phyloP scores from a whole-genome alignment of 2,329 filamentous ascomycete species.

The Myriosclerotinia scirpicola region DNA sequence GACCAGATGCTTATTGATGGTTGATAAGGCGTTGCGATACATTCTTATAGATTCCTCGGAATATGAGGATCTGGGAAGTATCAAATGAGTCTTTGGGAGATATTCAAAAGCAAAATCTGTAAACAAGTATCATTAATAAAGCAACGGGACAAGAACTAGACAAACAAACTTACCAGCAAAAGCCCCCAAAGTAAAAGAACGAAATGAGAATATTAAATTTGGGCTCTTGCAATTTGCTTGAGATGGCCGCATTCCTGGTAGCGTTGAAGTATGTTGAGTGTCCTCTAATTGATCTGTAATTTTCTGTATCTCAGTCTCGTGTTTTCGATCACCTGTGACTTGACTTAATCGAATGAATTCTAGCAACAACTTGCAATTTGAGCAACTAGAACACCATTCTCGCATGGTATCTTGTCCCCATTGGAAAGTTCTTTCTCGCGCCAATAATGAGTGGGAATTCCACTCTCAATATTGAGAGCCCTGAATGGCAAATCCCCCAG shows the following conservation, averaged over 20 bases:
- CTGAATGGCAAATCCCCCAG: constrained; percentile 71
- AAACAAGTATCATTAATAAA: constrained; percentile 55
- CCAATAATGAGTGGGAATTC: constrained; percentile 61
- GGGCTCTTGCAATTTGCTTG: constrained; percentile 52
- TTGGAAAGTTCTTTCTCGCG: background rate
- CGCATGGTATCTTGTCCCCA: constrained; percentile 6
- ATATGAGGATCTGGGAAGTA: constrained; percentile 34
- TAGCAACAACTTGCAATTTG: constrained; percentile 60
- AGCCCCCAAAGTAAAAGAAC: constrained; percentile 56
- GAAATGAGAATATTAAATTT: constrained; percentile 44
- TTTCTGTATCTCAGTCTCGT: constrained; percentile 58
- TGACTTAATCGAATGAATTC: constrained; percentile 63
- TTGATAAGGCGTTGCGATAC: constrained; percentile 46
- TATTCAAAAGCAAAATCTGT: constrained; percentile 63
- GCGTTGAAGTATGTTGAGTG: constrained; percentile 51
- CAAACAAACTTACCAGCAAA: constrained; percentile 52
- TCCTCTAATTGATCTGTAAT: constrained; percentile 55
- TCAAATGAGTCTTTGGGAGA: constrained; percentile 53
- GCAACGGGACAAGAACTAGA: constrained; percentile 56
- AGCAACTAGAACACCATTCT: constrained; percentile 49
- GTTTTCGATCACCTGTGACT: constrained; percentile 57
- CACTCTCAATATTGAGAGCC: constrained; percentile 71
- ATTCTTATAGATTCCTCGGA: constrained; percentile 42
- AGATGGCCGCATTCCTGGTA: constrained; percentile 63
- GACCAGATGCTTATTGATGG: constrained; percentile 47